A percentile compares a stretch with the other conserved stretches of the same genome.
phyloP scores from a whole-genome alignment of 805 yeast genomes.

The Myxozyma sirexii region DNA sequence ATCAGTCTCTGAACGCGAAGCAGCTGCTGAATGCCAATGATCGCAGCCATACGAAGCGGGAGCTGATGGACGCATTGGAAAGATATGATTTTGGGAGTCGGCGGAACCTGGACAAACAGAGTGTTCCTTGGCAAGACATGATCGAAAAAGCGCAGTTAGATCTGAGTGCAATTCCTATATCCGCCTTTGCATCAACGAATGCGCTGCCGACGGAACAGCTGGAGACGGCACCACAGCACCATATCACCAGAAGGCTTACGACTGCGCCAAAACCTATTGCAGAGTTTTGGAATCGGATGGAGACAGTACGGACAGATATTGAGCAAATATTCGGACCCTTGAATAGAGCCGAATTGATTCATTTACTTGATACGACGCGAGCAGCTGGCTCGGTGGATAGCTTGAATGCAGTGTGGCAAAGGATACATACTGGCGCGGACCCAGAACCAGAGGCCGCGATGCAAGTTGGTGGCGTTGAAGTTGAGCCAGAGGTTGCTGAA shows the following conservation, averaged over 20 bases:
- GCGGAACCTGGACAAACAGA: background rate
- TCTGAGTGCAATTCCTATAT: too few species aligned
- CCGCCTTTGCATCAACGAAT: background rate
- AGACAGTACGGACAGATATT: slow-evolving; percentile 19
- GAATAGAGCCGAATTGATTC: slow-evolving; percentile 15
- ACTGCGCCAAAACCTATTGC: background rate
- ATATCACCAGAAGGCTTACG: background rate
- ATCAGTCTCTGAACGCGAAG: slow-evolving; percentile 2
- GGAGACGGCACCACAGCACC: background rate
- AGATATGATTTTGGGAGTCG: background rate
- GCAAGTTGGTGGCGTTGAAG: background rate
- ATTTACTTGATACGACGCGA: slow-evolving; percentile 21
- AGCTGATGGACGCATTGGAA: background rate
- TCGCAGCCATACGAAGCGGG: background rate
- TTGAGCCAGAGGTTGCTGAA: background rate
- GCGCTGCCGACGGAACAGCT: slow-evolving; percentile 7
- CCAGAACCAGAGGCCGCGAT: background rate
- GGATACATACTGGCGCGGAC: slow-evolving; percentile 10
- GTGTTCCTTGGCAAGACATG: background rate
- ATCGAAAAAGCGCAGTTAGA: too few species aligned
- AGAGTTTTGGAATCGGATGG: slow-evolving; percentile 16
- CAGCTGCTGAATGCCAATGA: background rate
- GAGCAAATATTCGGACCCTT: slow-evolving; percentile 22
- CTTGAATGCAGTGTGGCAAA: slow-evolving; percentile 16
- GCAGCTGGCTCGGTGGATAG: slow-evolving; percentile 1